Conservation (phyloP, 2,329 filamentous ascomycete genomes). For the Ophiocordyceps robertsii region DNA sequence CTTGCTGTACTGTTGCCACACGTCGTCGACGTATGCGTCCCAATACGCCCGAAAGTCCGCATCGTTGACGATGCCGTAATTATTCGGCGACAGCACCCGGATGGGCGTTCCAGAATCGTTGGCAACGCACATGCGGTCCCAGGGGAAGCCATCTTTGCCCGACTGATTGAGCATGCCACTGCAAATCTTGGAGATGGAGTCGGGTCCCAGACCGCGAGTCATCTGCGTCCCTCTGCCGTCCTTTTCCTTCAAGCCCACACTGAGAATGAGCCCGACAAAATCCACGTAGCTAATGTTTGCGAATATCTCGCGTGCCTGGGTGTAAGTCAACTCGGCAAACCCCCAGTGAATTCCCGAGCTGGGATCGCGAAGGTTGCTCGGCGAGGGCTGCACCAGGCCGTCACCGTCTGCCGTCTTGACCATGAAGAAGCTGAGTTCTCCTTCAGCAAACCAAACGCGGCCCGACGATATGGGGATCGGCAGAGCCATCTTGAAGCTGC, state of each 20-base stretch:
- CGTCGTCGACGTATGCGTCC: constrained; percentile 28
- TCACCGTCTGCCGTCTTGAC: constrained; percentile 17
- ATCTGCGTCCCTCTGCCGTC: constrained; percentile 16
- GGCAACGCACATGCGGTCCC: constrained; percentile 30
- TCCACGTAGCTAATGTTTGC: constrained; percentile 39
- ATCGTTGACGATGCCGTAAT: constrained; percentile 22
- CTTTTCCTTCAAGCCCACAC: constrained; percentile 28
- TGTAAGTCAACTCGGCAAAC: constrained; percentile 35
- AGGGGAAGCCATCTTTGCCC: constrained; percentile 23
- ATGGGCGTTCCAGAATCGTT: constrained; percentile 21
- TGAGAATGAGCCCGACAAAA: constrained; percentile 36
- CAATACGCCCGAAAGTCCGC: constrained; percentile 27
- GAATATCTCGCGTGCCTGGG: constrained; percentile 21
- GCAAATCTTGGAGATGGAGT: constrained; percentile 26
- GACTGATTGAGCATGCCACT: constrained; percentile 23
- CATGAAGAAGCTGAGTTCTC: constrained; percentile 27
- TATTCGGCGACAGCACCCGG: constrained; percentile 30
- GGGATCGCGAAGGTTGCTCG: constrained; percentile 27
- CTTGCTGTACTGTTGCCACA: constrained; percentile 28
- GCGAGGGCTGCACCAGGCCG: constrained; percentile 34
- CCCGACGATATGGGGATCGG: constrained; percentile 26
- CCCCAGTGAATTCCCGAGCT: constrained; percentile 32
- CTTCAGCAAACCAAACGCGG: constrained; percentile 31
- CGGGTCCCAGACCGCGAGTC: constrained; percentile 23
- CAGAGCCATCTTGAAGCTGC: constrained; percentile 23